Conservation (phyloP, 768 basidiomycete species). For the Cystofilobasidium macerans region DNA sequence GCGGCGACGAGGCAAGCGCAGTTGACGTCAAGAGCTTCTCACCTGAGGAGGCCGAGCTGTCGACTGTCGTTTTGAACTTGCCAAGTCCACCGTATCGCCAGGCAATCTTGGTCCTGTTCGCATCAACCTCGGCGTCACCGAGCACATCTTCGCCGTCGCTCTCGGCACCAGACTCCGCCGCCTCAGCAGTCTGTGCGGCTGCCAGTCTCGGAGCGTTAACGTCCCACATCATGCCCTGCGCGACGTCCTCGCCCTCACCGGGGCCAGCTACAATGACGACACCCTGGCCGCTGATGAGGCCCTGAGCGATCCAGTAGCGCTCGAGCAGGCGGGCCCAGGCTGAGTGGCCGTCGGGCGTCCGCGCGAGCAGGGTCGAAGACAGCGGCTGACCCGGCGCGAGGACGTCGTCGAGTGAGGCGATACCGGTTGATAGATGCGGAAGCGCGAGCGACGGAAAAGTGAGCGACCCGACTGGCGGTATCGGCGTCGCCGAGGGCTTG, state of each 20-base stretch:
- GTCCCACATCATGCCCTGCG: slow-evolving; percentile 71
- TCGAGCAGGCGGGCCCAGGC: slow-evolving; percentile 73
- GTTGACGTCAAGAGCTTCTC: neutral
- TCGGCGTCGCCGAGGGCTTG: slow-evolving; percentile 27
- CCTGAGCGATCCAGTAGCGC: slow-evolving; percentile 83
- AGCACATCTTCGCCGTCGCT: slow-evolving; percentile 36
- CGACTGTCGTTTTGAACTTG: slow-evolving; percentile 76
- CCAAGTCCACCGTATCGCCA: slow-evolving; percentile 95
- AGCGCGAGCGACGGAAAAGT: slow-evolving; percentile 35
- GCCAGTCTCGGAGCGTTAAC: slow-evolving; percentile 36
- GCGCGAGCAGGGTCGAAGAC: slow-evolving; percentile 57
- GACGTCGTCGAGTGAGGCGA: slow-evolving; percentile 87
- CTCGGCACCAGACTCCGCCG: slow-evolving; percentile 30
- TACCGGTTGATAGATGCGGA: slow-evolving; percentile 57
- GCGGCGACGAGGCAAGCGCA: neutral
- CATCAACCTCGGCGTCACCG: slow-evolving; percentile 34
- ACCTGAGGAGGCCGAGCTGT: slow-evolving; percentile 10
- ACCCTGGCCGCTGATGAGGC: slow-evolving; percentile 58
- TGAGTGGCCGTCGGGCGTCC: slow-evolving; percentile 77
- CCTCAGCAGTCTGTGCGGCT: slow-evolving; percentile 24
- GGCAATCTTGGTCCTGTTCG: slow-evolving; percentile 74
- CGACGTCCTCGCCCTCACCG: slow-evolving; percentile 47
- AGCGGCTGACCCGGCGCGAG: slow-evolving; percentile 75
- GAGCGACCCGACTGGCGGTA: slow-evolving; percentile 35
- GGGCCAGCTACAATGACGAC: slow-evolving; percentile 52